These are phyloP conservation scores for Cercospora sp. DNA, from an alignment of 2,329 filamentous ascomycete genomes.

Conservation along the genomic window DNA sequence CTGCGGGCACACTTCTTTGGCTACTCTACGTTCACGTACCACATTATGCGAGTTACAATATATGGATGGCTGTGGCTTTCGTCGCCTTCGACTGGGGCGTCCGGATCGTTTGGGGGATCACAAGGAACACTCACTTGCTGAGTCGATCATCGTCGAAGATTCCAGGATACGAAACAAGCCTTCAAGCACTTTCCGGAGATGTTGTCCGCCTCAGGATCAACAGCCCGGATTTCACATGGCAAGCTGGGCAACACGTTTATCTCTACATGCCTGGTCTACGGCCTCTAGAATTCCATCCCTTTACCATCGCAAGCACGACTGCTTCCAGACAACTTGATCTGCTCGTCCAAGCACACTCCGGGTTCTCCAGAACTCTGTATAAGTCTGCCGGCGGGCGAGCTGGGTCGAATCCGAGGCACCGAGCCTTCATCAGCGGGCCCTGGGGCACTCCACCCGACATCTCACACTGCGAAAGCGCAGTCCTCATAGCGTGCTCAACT, in stretches of 20 bases:
- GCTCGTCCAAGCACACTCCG: slow-evolving; percentile 35
- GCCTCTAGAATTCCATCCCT: slow-evolving; percentile 64
- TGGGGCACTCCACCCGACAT: slow-evolving; percentile 42
- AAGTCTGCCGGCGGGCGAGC: slow-evolving; percentile 25
- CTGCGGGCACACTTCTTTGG: slow-evolving; percentile 51
- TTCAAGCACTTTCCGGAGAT: slow-evolving; percentile 52
- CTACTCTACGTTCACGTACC: slow-evolving; percentile 54
- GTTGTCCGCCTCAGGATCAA: slow-evolving; percentile 59
- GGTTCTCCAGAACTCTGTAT: slow-evolving; percentile 33
- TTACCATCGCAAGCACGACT: slow-evolving; percentile 53
- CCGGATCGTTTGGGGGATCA: slow-evolving; percentile 27
- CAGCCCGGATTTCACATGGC: slow-evolving; percentile 59
- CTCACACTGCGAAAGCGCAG: slow-evolving; percentile 61
- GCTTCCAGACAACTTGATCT: slow-evolving; percentile 44
- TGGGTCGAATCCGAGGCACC: slow-evolving; percentile 9
- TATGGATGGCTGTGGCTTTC: slow-evolving; percentile 36
- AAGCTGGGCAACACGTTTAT: slow-evolving; percentile 63
- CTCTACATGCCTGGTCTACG: slow-evolving; percentile 56
- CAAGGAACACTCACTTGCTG: slow-evolving; percentile 32
- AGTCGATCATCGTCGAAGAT: not conserved
- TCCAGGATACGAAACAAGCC: slow-evolving; percentile 30
- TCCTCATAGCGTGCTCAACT: slow-evolving; percentile 61
- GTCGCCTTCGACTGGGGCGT: slow-evolving; percentile 35
- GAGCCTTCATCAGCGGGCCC: slow-evolving; percentile 34
- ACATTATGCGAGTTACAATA: slow-evolving; percentile 33